Evolutionary conservation across 1,284 basidiomycete species (phyloP), one percentile per base, ranked within the genome.

Genomic region (Tilletia walkeri): DNA sequence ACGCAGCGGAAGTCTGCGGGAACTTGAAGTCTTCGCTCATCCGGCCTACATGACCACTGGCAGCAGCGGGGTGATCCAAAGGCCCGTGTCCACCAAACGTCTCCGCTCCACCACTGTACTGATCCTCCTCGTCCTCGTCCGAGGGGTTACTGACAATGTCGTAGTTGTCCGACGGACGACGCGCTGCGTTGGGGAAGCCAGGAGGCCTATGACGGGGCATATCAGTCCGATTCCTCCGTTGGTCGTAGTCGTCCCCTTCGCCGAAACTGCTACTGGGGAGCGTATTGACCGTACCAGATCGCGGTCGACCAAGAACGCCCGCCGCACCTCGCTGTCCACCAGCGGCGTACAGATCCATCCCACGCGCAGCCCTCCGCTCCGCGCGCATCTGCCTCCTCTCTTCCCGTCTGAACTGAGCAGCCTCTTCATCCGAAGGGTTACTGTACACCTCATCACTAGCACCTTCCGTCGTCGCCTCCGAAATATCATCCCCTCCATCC

Each of bases 341-440:
- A 30, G 20, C 16, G n/a, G 20, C 41, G 20, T 66, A 38, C 16
- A 20, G 16, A 16, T 39, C 59, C 16, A 63, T 18, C 34, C 59
- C 59, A 18, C 59, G 34, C 10, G 66, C 39, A 3, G 38, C 53
- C 1, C 72, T 71, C 24, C 68, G 65, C 9, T 74, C 73, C 1
- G 75, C 74, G 34, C 74, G 72, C 39, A 66, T 70, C 66, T 74
- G 72, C 30, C 76, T 67, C 10, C 76, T 72, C 45, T 77, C 34
- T 36, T 69, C 70, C 3, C 76, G 68, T 65, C 72, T 73, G 45
- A 76, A 67, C 10, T 75, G 70, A 12, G 78, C 78, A 1, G 73
- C 76, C 54, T 80, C 79, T 56, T 79, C 78, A 47, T 80, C 79
- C 0, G 79, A 80, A 1, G 79, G 79, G 50, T 80, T 80, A 74